Evolutionary conservation across 352 stramenopile genomes (phyloP), one percentile per base, ranked within the genome.

Genomic region (Phytophthora foliorum): DNA sequence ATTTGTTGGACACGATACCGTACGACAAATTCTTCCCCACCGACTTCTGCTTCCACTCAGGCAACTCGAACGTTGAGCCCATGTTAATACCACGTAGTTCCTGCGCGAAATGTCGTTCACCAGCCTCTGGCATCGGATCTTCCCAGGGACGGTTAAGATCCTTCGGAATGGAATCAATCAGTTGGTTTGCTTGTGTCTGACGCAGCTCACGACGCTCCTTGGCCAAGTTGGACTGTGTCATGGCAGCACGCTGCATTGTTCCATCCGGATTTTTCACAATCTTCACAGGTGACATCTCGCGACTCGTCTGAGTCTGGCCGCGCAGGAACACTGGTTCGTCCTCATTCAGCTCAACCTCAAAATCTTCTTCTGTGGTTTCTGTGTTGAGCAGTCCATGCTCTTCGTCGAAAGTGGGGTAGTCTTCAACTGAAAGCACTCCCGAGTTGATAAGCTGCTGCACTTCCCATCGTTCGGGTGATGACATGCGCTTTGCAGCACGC

Each of bases 231-330:
- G 85, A 92, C 76, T 99, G 97, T 50, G 97, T 98, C 87, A 99
- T 97, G 0, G 98, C 98, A 0, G 98, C 98, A 11, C 98, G 90
- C 72, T 99, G 95, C 69, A 99, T 87, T 9, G 94, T 98, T 32
- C 98, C 98, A 78, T 99, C 98, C 1, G 98, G 98, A 77, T 99
- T 99, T 71, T 99, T 99, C 2, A 99, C 96, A 75, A 99, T 99
- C 52, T 98, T 98, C 9, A 99, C 86, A 0, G 98, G 98, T 45
- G 95, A 97, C 31, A 99, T 66, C 56, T 99, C 97, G 6, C 78
- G 88, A 60, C 88, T 92, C 44, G 86, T 54, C 46, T 97, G 87
- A 1, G 96, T 99, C 76, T 99, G 97, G 1, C 98, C 98, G 32
- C 88, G 83, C 32, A 99, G 63, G 78, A 99, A 99, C 0, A 98